phyloP scores from a whole-genome alignment of 257 asterid species.

The Ilex aquifolium region DNA sequence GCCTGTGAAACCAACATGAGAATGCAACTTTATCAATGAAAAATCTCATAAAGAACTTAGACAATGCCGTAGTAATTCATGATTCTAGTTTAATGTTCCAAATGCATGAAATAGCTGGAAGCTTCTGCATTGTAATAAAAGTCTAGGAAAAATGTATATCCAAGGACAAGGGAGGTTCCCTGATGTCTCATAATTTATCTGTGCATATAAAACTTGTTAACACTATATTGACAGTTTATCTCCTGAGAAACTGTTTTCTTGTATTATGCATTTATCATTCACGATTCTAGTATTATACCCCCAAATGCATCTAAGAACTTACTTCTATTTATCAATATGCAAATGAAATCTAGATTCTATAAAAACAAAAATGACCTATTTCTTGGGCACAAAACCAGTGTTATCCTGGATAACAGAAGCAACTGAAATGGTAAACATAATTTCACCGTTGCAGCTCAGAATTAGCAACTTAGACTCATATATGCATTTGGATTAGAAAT shows the following conservation, averaged over 20 bases:
- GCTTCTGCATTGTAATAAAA: not conserved
- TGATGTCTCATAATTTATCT: not conserved
- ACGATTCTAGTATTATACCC: too few relatives aligned
- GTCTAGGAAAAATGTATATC: not conserved
- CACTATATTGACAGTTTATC: too few relatives aligned
- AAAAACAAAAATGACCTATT: too few relatives aligned
- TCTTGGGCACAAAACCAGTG: too few relatives aligned
- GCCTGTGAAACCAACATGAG: constrained; percentile 65
- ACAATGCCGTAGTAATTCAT: not conserved
- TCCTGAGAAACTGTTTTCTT: too few relatives aligned
- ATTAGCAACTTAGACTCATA: not conserved
- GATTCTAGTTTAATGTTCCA: not conserved
- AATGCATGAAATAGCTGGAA: not conserved
- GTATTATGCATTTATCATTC: too few relatives aligned
- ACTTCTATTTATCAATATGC: too few relatives aligned
- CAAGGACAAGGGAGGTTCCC: not conserved
- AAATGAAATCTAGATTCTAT: too few relatives aligned
- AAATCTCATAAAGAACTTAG: not conserved
- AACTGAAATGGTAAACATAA: too few relatives aligned
- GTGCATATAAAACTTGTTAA: not conserved
- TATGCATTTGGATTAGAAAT: constrained; percentile 11
- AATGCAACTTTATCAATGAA: constrained; percentile 15
- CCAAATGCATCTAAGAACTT: too few relatives aligned
- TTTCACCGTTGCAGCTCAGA: too few relatives aligned
- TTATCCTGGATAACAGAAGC: too few relatives aligned